phyloP scores from a whole-genome alignment of 1,139 yeast species.

The Sugiyamaella japonica region DNA sequence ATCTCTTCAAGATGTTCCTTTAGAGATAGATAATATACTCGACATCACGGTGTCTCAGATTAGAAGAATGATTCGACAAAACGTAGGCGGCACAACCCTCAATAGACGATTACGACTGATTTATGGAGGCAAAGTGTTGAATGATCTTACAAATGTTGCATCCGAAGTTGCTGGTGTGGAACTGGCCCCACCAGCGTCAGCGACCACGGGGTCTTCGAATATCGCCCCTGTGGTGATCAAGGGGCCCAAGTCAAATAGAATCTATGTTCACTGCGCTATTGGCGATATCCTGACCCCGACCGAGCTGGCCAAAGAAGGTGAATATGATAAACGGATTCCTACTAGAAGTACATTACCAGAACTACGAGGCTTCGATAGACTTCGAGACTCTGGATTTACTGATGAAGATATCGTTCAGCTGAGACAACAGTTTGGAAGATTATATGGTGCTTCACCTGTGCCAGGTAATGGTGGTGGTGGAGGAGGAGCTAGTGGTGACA shows the following conservation, averaged over 20 bases:
- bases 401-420: conserved; percentile 71
- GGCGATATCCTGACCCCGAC: conserved; percentile 64
- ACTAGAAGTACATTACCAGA: conserved; percentile 61
- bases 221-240: conserved; percentile 13
- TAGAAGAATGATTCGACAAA: conserved; percentile 45
- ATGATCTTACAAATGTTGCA: conserved; percentile 57
- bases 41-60: conserved; percentile 47
- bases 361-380: conserved; percentile 81
- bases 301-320: conserved; percentile 66
- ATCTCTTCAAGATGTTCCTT: conserved; percentile 45
- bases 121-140: conserved; percentile 69
- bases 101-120: conserved; percentile 66
- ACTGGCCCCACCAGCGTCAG: conserved; percentile 13
- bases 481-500: background rate
- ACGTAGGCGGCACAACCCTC: conserved; percentile 38
- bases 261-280: conserved; percentile 77
- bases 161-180: conserved; percentile 45
- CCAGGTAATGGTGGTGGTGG: conserved; percentile 11
- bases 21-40: conserved; percentile 44
- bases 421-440: conserved; percentile 68
- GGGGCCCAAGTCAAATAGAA: conserved; percentile 27
- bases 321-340: conserved; percentile 53
- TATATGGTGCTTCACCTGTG: conserved; percentile 54
- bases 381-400: conserved; percentile 79
- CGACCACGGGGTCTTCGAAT: background rate